Evolutionary conservation across 169 alveolate species (phyloP), one percentile per base, ranked within the genome.

Genomic region (Plasmodium cynomolgi): DNA sequence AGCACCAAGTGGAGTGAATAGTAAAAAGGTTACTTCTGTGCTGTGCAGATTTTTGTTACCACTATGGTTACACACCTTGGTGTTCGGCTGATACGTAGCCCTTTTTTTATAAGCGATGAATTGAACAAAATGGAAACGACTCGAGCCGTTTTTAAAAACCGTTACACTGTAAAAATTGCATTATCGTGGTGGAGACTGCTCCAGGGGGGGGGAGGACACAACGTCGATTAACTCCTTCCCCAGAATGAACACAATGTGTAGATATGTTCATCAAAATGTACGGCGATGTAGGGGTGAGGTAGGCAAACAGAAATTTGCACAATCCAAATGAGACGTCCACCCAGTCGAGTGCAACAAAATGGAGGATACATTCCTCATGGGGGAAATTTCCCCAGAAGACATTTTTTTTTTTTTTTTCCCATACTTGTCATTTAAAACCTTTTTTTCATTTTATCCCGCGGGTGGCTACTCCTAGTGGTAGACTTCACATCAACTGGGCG

Each of bases 351-450:
- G 62, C 15, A 7, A 50, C 62, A 13, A 50, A 50, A 50, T 15
- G 39, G 77, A 68, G 5, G 37, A 13, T 23, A 26, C 20, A 26
- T 20, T 23, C 77, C 31, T 68, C 77, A 68, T 4, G 77, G 41
- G 77, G 39, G n/a, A 20, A 23, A 23, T 23, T 68, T 20, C 17
- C 37, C 37, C n/a, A 68, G 41, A 20, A 1, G 31, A 68, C n/a
- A 29, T 62, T 62, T n/a, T n/a, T 29, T 3, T 72, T 31, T 11
- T 6, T 47, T 20, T 62, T 62, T 33, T 29, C 17, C 23, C 50
- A 13, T 3, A 84, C 8, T 68, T 20, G 15, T 1, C 77, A n/a
- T 54, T n/a, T 84, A 56, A 84, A 84, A 84, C 80, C 81, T 75
- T 83, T 13, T 84, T 37, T 20, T 37, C 50, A 26, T 74, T 72